Conservation (phyloP, 2,329 filamentous ascomycete species). For the Fusarium torulosum region DNA sequence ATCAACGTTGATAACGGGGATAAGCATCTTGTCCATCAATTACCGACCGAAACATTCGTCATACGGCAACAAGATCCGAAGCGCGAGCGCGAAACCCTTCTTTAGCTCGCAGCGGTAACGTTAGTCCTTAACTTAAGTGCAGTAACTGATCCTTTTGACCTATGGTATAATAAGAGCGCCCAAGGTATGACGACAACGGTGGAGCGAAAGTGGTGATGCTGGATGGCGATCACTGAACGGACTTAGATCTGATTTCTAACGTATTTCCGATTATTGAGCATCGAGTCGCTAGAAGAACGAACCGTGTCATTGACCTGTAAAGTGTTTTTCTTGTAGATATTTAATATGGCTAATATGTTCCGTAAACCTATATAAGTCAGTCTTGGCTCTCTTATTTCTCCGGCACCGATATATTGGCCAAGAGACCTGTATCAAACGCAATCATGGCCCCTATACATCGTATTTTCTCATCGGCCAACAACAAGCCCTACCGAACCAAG, state of each 20-base stretch:
- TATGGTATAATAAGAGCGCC: slow-evolving; percentile 18
- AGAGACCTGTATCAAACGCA: background rate
- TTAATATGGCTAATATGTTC: background rate
- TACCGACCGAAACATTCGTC: slow-evolving; percentile 17
- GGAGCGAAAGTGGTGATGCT: slow-evolving; percentile 21
- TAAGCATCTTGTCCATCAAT: background rate
- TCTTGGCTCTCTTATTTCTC: slow-evolving; percentile 2
- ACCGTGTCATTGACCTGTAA: slow-evolving; percentile 19
- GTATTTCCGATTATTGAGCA: slow-evolving; percentile 10
- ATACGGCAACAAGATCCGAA: slow-evolving; percentile 25
- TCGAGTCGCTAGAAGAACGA: slow-evolving; percentile 5
- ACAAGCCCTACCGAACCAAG: slow-evolving; percentile 30
- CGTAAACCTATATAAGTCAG: background rate
- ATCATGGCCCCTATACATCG: slow-evolving; percentile 30
- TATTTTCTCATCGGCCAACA: slow-evolving; percentile 27
- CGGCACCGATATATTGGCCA: background rate
- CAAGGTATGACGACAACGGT: slow-evolving; percentile 28
- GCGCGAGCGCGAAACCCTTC: slow-evolving; percentile 16
- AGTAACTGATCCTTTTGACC: background rate
- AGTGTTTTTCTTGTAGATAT: background rate
- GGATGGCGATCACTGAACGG: slow-evolving; percentile 23
- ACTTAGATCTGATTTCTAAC: slow-evolving; percentile 23
- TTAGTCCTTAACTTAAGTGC: background rate
- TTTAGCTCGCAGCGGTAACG: background rate
- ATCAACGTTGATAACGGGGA: background rate